These are phyloP conservation scores for Silene coronaria DNA, from an alignment of 179 eudicot species.

Conservation along the genomic window DNA sequence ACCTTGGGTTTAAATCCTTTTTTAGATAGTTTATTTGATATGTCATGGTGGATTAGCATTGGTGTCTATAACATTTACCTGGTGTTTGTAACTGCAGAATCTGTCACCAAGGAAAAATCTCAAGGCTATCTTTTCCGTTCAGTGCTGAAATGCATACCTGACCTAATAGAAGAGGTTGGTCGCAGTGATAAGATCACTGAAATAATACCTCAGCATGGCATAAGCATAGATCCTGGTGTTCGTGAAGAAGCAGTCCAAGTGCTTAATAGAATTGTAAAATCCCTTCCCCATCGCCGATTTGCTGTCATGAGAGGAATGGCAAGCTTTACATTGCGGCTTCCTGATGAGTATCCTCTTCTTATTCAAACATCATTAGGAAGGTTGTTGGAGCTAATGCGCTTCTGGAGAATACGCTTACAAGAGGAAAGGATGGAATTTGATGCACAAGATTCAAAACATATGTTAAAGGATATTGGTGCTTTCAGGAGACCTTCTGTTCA, in stretches of 20 bases:
- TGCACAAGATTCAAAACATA: constrained; percentile 53
- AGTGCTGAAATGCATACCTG: constrained; percentile 95
- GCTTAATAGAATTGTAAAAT: constrained; percentile 84
- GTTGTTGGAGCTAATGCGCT: constrained; percentile 88
- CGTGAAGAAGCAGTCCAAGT: constrained; percentile 99
- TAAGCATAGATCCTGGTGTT: constrained; percentile 97
- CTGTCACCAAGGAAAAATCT: constrained; percentile 88
- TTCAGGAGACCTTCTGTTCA: constrained; percentile 77
- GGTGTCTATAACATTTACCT: constrained; percentile 9
- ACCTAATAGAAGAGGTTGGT: constrained; percentile 97
- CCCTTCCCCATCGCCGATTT: constrained; percentile 95
- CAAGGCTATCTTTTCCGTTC: constrained; percentile 94
- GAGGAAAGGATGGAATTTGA: constrained; percentile 70
- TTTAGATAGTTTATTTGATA: neutral
- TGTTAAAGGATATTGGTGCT: constrained; percentile 47
- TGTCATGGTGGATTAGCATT: neutral
- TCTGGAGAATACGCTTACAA: constrained; percentile 78
- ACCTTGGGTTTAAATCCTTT: neutral
- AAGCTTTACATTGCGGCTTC: constrained; percentile 83
- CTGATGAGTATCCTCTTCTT: constrained; percentile 96
- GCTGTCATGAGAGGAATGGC: constrained; percentile 99
- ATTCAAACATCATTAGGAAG: constrained; percentile 94
- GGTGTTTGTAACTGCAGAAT: constrained; percentile 48
- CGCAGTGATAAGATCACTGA: constrained; percentile 96
- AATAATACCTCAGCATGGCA: constrained; percentile 98